Base-by-base conservation (phyloP, 1,284 basidiomycete species). In the Trichosporon sp. region DNA sequence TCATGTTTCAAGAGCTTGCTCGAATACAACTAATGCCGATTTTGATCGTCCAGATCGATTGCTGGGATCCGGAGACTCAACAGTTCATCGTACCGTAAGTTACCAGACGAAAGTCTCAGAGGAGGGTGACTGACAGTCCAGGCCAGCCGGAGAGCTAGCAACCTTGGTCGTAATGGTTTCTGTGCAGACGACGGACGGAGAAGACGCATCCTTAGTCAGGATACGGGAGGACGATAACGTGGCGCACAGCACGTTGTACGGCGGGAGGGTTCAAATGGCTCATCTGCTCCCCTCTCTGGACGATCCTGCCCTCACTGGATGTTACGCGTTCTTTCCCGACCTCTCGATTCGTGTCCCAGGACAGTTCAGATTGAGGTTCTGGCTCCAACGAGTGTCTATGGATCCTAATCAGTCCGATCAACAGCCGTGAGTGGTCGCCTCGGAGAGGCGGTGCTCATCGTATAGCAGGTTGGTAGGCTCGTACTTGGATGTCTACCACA, bases 11-110 rank as follows among this genome's bases (percentile, higher is more conserved):
- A 29, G 49, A 54, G 25, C 49, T 54, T 16, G 25, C 49, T 27
- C 49, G 49, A 29, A 54, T 54, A 54, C 49, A 54, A n/a, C 49
- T 54, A 27, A 27, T 29, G 49, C 49, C 49, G 49, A 29, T 54
- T 3, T n/a, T 29, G 29, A 21, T 54, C 8, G 49, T 54, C 4
- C 49, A 54, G 49, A 54, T 54, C 49, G 49, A 54, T 27, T 54
- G 49, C 25, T 54, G 49, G 49, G 49, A 54, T 13, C 49, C 49
- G 13, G 49, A 54, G 16, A 54, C 27, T 2, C 27, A 54, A n/a
- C 49, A 54, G 49, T 54, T 54, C 49, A 54, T 54, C 13, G 49
- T 54, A 21, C 49, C 49, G 49, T 54, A 27, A 54, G 49, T 54
- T 54, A 16, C 23, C 11, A n/a, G 27, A 9, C 25, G 14, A 16